Conservation (phyloP, 805 yeast genomes). For the Yamadazyma olivae region DNA sequence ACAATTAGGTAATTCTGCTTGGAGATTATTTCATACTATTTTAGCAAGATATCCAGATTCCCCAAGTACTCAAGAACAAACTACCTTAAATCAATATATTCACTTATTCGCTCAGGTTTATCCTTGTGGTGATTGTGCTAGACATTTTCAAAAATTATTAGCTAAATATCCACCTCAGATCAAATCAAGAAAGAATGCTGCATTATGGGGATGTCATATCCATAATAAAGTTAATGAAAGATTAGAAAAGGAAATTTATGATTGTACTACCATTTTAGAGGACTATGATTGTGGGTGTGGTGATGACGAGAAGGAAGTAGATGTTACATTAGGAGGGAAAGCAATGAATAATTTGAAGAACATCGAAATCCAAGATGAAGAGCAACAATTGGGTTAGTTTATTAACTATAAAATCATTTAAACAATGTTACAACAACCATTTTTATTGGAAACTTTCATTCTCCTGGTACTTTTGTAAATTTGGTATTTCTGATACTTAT, state of each 20-base stretch:
- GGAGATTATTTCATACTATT: conserved; percentile 89
- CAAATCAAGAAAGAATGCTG: conserved; percentile 71
- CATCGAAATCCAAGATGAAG: conserved; percentile 43
- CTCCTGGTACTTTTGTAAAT: conserved; percentile 11
- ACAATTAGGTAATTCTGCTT: conserved; percentile 85
- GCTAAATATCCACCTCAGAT: conserved; percentile 81
- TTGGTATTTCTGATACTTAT: conserved; percentile 30
- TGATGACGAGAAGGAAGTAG: conserved; percentile 56
- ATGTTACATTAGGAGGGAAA: conserved; percentile 33
- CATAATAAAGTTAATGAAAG: conserved; percentile 84
- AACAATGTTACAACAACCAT: conserved; percentile 30
- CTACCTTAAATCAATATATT: conserved; percentile 62
- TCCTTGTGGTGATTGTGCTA: conserved; percentile 97
- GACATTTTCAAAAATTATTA: conserved; percentile 76
- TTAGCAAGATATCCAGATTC: conserved; percentile 87
- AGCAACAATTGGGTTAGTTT: conserved; percentile 43
- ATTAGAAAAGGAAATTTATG: conserved; percentile 68
- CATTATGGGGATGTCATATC: conserved; percentile 93
- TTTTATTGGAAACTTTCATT: conserved; percentile 1
- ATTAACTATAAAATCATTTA: not conserved
- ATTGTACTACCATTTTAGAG: conserved; percentile 80
- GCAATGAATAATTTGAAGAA: conserved; percentile 40
- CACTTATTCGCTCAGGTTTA: conserved; percentile 84
- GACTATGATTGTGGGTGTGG: conserved; percentile 98
- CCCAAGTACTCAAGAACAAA: conserved; percentile 63